Conservation (phyloP, 2,329 filamentous ascomycete genomes). For the Sarocladium kiliense region DNA sequence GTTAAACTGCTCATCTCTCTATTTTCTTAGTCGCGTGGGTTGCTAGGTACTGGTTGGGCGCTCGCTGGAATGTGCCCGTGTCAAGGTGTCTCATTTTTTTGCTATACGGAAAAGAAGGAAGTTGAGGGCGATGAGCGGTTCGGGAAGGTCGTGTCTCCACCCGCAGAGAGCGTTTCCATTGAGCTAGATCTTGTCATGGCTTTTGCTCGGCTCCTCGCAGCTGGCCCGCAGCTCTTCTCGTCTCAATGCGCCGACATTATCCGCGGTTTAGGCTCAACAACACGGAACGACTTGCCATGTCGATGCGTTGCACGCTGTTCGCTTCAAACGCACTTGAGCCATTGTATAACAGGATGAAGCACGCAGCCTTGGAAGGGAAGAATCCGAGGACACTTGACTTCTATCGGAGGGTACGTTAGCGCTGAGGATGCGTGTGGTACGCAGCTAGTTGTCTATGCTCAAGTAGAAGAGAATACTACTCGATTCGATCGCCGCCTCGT, state of each 20-base stretch:
- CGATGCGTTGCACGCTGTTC: background rate
- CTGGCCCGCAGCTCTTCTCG: background rate
- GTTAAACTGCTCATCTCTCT: background rate
- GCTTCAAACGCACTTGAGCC: background rate
- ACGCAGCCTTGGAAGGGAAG: background rate
- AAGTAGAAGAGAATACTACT: background rate
- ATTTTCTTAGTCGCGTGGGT: constrained; percentile 5
- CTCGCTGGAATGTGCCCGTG: constrained; percentile 6
- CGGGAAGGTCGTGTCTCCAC: background rate
- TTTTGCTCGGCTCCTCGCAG: background rate
- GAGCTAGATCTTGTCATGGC: background rate
- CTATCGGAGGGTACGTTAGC: background rate
- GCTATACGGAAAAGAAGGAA: background rate
- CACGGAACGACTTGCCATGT: background rate
- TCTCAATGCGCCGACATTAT: background rate
- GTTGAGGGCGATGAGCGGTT: background rate
- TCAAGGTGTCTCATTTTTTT: constrained; percentile 3
- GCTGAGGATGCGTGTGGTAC: background rate
- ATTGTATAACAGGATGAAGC: background rate
- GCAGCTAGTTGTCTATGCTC: background rate
- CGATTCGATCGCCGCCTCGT: background rate
- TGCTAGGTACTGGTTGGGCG: constrained; percentile 3
- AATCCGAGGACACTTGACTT: background rate
- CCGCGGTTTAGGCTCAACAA: background rate
- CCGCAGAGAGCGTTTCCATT: too few relatives aligned